Percentiles rank a stretch among this genome's conserved stretches.
phyloP scores from a whole-genome alignment of 495 filamentous ascomycete species.

The Neurospora terricola region DNA sequence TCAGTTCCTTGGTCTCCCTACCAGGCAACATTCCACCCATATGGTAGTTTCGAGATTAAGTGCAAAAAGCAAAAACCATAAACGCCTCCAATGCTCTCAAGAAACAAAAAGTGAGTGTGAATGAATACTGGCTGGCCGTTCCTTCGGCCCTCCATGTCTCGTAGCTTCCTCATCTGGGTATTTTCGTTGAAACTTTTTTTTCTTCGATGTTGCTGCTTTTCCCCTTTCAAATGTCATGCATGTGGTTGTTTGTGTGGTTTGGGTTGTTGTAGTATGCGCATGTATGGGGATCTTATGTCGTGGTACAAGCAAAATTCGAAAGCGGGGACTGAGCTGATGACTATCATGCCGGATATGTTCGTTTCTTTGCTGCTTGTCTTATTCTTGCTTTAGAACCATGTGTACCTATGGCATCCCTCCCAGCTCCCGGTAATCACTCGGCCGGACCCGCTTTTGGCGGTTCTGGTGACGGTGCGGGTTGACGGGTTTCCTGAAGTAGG shows the following conservation, averaged over 20 bases:
- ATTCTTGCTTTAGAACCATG: not conserved
- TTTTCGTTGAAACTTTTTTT: not conserved
- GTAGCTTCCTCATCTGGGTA: not conserved
- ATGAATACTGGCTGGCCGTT: not conserved
- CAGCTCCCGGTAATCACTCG: constrained; percentile 84
- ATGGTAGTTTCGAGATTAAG: not conserved
- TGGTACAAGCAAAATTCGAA: not conserved
- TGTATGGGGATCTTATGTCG: not conserved
- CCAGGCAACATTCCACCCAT: too few species aligned
- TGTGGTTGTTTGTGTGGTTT: not conserved
- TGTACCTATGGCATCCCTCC: constrained; percentile 24
- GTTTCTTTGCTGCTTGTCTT: not conserved
- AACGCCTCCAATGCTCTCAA: not conserved
- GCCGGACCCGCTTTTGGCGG: constrained; percentile 62
- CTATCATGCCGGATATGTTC: not conserved
- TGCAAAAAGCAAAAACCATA: not conserved
- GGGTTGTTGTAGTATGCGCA: not conserved
- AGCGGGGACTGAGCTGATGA: not conserved
- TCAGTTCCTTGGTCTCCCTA: too few species aligned
- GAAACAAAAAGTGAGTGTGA: not conserved
- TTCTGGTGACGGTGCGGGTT: constrained; percentile 89
- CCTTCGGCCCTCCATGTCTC: not conserved
- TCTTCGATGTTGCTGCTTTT: not conserved
- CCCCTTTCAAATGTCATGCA: not conserved
- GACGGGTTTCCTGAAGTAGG: constrained; percentile 92